Base-by-base conservation (phyloP, 2,329 filamentous ascomycete genomes). In the Sarocladiaceae sp. region DNA sequence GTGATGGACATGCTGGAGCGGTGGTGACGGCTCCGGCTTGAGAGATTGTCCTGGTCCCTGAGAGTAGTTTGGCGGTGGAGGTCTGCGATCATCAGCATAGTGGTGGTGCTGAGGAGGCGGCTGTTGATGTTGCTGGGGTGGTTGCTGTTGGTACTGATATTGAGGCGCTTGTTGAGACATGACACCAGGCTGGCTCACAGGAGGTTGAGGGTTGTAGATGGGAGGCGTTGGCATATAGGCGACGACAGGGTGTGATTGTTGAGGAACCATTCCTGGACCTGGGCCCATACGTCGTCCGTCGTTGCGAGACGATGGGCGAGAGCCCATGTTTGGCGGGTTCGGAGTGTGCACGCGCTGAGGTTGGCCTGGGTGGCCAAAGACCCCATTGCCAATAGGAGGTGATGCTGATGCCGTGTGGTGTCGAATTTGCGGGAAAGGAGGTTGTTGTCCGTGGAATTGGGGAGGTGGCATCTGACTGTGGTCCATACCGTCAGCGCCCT, bases 151-250 rank as follows among this genome's bases (percentile, higher is more conserved):
- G 47, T 71, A 73, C 3, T 67, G 57, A 47, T 67, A 73, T 48
- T 68, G 71, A 12, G 67, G 47, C 15, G n/a, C 31, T 55, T 61
- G 68, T 54, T 76, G 74, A 25, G 68, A 60, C 54, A 64, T 54
- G 55, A 68, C 64, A 54, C 62, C 64, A 31, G 64, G 64, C 42
- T 66, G 72, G 60, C 75, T 71, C 37, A 67, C 69, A 29, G 72
- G 62, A 53, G 72, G 35, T 13, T 23, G 64, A 51, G 83, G 83
- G 61, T 90, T 90, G 70, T 96, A 96, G 59, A 96, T 90, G 29
- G 88, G 83, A 35, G 88, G 88, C 57, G 94, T 91, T 3, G 88
- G 84, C 76, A 95, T 90, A 65, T 91, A 97, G 3, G 87, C 81
- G 67, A 88, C 96, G 52, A 82, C 88, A 62, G 63, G 63, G 55